Evolutionary conservation across 2,329 filamentous ascomycete species (phyloP).

Genomic region (Colletotrichum viniferum): DNA sequence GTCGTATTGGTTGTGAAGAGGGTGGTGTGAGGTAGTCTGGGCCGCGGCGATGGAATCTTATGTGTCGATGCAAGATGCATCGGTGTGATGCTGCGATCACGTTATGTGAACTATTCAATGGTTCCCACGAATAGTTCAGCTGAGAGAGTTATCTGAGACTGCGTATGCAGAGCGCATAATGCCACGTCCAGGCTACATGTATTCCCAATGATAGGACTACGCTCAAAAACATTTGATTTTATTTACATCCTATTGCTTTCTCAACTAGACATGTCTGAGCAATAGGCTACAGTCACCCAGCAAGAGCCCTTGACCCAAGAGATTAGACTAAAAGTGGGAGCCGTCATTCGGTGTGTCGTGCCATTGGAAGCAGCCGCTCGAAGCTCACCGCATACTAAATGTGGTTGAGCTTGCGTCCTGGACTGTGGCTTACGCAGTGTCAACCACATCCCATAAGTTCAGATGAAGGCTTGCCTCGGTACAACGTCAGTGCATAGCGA

Average conservation of each 20-base stretch:
- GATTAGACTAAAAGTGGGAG: neutral
- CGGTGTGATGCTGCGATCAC: neutral
- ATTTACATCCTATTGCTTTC: neutral
- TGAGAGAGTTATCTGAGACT: too few species aligned
- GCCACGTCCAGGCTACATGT: rapidly evolving
- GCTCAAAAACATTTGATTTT: rapidly evolving
- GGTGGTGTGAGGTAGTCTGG: neutral
- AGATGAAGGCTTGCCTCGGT: neutral
- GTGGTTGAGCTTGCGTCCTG: neutral
- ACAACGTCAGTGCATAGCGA: neutral
- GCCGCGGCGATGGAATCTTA: neutral
- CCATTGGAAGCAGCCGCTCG: too few species aligned
- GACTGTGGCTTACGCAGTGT: neutral
- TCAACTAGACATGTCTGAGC: rapidly evolving
- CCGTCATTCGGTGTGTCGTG: neutral
- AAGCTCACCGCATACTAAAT: neutral
- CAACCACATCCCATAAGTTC: neutral
- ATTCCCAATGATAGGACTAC: neutral
- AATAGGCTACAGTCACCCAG: rapidly evolving
- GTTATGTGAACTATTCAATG: neutral
- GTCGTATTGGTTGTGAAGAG: neutral
- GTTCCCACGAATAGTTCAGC: too few species aligned
- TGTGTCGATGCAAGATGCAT: rapidly evolving
- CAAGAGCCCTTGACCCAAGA: neutral
- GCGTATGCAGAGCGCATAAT: neutral